Base-by-base conservation (phyloP, 2,329 filamentous ascomycete genomes). In the Rhynchosporium secalis region DNA sequence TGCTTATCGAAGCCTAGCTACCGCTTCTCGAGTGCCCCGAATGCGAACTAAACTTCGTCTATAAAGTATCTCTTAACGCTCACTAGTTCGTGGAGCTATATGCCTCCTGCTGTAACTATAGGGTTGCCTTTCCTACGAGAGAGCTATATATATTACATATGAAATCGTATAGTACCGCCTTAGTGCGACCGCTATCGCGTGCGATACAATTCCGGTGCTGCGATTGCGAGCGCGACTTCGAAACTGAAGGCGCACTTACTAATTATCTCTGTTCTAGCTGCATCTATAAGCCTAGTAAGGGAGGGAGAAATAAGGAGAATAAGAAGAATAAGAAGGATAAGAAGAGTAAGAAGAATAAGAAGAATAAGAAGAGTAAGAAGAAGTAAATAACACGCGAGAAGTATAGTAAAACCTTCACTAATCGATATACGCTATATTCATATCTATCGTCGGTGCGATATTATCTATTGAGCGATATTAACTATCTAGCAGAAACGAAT, bases 141-240 rank as follows among this genome's bases (percentile, higher is more conserved):
- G 12, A 31, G 49, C 58, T 63, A 46, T 15, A 63, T 43, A 38
- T n/a, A 63, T 40, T 60, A 57, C 64, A 65, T 29, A 62, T 63
- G 61, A 55, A 63, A 63, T 61, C 56, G 38, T 55, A 65, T 49
- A 10, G 47, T n/a, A 28, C 57, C 26, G 28, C 29, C 29, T 47
- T 47, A 60, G 56, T 38, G 56, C 56, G 1, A 29, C 55, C 48
- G 29, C 40, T 41, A 49, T 59, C 41, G 10, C n/a, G 52, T 47
- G 45, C 51, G 26, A 61, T 51, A 60, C 58, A 62, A 56, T 58
- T 56, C 28, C 61, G 49, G 33, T 68, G 66, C 60, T 68, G 66
- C 55, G 60, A 68, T 45, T 68, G 64, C 58, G 58, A 68, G 43
- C 60, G 66, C 26, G 62, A 66, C 56, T 68, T 65, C 54, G 62